Evolutionary conservation across 768 basidiomycete species (phyloP), one percentile per base, ranked within the genome.

Genomic region (Suillus ampliporus): DNA sequence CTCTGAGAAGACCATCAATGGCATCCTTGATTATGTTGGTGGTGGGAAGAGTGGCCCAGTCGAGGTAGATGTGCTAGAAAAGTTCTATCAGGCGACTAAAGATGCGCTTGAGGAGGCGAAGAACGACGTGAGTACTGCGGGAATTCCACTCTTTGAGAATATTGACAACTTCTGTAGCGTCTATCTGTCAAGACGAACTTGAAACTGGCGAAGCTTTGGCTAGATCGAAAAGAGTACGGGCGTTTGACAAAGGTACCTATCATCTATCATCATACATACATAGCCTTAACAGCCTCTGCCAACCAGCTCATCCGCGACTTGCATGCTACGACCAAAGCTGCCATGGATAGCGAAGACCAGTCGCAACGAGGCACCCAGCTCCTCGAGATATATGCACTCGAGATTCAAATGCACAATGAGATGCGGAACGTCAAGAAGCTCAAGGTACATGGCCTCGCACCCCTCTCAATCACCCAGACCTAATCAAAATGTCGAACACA

Each of bases 361-460:
- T 97, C 97, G 50, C 96, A 97, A 74, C 89, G 92, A 57, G 96
- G 96, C 14, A 97, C 97, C 1, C 90, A 97, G 65, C 83, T 99
- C 11, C 84, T 99, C 31, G 97, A 99, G 77, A 95, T 99, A 43
- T 98, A 98, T 70, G 97, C 97, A 1, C 87, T 99, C 46, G 97
- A 99, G 76, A 99, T 99, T 61, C 96, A 99, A 74, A 99, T 99
- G 97, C 95, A 98, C 79, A 96, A 95, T 68, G 96, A 98, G 77
- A 92, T 89, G 67, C 87, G 91, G 68, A 97, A 99, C 71, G 90
- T 90, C 79, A 96, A 96, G 81, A 98, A 98, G 76, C 84, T 98
- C 54, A 97, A 98, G 84, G 95, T 91, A 47, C 48, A 65, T 63
- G 10, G 2, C 23, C 47, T 47, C 47, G n/a, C 13, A n/a, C 41